Conservation (phyloP, 2,329 filamentous ascomycete genomes). For the Thelonectria olida region DNA sequence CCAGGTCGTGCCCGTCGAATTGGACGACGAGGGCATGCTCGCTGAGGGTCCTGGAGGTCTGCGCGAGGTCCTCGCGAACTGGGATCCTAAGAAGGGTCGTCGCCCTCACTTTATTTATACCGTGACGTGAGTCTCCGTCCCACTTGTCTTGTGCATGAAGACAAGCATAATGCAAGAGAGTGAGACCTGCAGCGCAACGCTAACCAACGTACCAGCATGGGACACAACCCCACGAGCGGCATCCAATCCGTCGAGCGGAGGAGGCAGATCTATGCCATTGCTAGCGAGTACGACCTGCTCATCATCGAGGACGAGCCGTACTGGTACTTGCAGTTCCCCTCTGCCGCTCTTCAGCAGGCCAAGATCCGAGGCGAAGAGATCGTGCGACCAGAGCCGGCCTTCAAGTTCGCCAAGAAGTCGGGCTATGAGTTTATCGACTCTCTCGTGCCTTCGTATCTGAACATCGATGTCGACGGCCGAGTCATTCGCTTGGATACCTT, state of each 20-base stretch:
- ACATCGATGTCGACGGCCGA: slow-evolving; percentile 83
- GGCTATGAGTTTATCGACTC: slow-evolving; percentile 85
- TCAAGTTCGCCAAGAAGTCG: slow-evolving; percentile 51
- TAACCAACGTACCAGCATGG: slow-evolving; percentile 48
- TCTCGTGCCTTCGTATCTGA: slow-evolving; percentile 83
- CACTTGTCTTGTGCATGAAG: too few species aligned
- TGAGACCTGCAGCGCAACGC: background rate
- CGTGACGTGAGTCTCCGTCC: slow-evolving; percentile 72
- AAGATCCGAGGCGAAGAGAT: slow-evolving; percentile 53
- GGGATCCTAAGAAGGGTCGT: slow-evolving; percentile 79
- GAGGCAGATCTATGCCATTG: slow-evolving; percentile 81
- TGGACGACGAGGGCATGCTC: slow-evolving; percentile 85
- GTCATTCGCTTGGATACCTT: slow-evolving; percentile 93
- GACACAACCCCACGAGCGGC: slow-evolving; percentile 87
- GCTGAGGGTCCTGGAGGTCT: slow-evolving; percentile 77
- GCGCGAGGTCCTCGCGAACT: slow-evolving; percentile 80
- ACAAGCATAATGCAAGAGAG: too few species aligned
- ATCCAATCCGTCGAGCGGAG: slow-evolving; percentile 78
- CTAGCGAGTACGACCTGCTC: slow-evolving; percentile 85
- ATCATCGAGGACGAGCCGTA: slow-evolving; percentile 96
- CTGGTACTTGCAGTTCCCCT: slow-evolving; percentile 92
- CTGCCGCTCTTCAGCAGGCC: slow-evolving; percentile 64
- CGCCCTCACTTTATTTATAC: slow-evolving; percentile 89
- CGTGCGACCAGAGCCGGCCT: slow-evolving; percentile 43
- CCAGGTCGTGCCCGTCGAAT: slow-evolving; percentile 76